Evolutionary conservation across 306 rosid species (phyloP).

Genomic region (Acacia acuminata): DNA sequence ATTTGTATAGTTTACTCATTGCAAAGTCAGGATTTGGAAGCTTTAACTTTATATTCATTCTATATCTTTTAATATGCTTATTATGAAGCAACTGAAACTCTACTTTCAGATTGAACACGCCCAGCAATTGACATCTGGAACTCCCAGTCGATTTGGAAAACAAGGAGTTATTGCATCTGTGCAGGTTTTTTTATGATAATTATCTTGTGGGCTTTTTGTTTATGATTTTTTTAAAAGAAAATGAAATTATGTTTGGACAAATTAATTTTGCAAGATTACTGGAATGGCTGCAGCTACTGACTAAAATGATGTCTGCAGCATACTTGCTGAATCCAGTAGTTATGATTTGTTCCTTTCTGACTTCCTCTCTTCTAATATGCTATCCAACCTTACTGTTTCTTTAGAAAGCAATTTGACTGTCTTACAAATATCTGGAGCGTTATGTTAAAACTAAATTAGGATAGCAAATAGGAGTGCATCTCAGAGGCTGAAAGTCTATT

Average conservation of each 20-base stretch:
- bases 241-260: constrained; percentile 9
- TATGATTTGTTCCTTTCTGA: neutral
- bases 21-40: neutral
- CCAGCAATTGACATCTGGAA: constrained; percentile 76
- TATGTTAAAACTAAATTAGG: neutral
- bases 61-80: constrained; percentile 5
- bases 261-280: constrained; percentile 3
- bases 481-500: constrained; percentile 6
- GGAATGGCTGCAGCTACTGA: neutral
- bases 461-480: neutral
- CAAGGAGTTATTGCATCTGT: constrained; percentile 72
- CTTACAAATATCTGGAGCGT: constrained; percentile 12
- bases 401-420: neutral
- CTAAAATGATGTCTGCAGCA: constrained; percentile 17
- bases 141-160: constrained; percentile 61
- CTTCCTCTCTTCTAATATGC: neutral
- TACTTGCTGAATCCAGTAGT: neutral
- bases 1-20: neutral
- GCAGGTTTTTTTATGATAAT: constrained; percentile 53
- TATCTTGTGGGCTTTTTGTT: constrained; percentile 18
- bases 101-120: constrained; percentile 87
- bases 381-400: neutral
- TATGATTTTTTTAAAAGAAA: neutral
- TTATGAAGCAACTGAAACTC: constrained; percentile 23
- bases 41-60: constrained; percentile 1